phyloP scores from a whole-genome alignment of 768 basidiomycete species.

The Thelephora ganbajun region DNA sequence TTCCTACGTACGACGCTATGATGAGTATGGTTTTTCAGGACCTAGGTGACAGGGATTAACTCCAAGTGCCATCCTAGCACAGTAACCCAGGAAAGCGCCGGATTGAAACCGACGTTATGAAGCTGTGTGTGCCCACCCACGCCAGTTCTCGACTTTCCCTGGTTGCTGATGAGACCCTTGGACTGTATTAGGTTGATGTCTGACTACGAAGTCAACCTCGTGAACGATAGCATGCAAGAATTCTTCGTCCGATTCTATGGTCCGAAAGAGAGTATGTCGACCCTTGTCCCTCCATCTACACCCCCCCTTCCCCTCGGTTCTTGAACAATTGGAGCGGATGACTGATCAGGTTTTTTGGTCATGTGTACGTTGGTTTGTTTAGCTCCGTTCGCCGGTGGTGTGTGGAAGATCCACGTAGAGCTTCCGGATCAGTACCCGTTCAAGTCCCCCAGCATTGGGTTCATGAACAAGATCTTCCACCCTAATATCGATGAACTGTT shows the following conservation, averaged over 20 bases:
- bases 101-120: slow-evolving; percentile 99
- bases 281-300: background rate
- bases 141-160: background rate
- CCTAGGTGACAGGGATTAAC: slow-evolving; percentile 14
- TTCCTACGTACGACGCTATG: slow-evolving; percentile 25
- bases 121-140: slow-evolving; percentile 47
- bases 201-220: slow-evolving; percentile 93
- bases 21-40: slow-evolving; percentile 29
- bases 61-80: slow-evolving; percentile 25
- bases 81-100: slow-evolving; percentile 79
- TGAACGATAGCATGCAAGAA: slow-evolving; percentile 98
- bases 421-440: slow-evolving; percentile 97
- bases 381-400: slow-evolving; percentile 96
- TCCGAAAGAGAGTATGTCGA: slow-evolving; percentile 78
- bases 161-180: slow-evolving; percentile 3
- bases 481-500: slow-evolving; percentile 99
- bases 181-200: slow-evolving; percentile 78
- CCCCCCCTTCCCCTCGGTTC: background rate
- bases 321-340: background rate
- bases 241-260: slow-evolving; percentile 96
- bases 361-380: background rate
- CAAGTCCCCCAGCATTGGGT: slow-evolving; percentile 98
- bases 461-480: slow-evolving; percentile 99
- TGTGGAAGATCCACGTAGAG: slow-evolving; percentile 99
- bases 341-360: background rate